Percentiles rank a stretch among this genome's conserved stretches.
Conservation (phyloP, 176 grass and related monocot genomes). For the Rhynchospora breviuscula region DNA sequence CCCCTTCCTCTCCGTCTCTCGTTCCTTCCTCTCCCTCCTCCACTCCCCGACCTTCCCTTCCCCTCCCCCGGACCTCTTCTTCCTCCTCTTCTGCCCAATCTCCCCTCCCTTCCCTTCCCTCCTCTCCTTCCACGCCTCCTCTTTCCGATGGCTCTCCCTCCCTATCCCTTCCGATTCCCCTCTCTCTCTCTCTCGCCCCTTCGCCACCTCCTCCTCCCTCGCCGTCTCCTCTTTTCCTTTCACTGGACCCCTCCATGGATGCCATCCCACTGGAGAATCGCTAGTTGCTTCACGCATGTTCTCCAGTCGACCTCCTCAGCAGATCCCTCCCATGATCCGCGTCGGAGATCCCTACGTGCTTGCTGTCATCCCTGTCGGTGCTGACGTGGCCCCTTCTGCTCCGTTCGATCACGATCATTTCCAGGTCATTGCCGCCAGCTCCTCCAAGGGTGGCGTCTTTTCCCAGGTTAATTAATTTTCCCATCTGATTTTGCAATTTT, state of each 20-base stretch:
- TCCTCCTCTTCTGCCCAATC: not conserved
- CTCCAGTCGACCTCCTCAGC: not conserved
- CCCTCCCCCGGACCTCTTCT: constrained; percentile 15
- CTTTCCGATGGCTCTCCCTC: not conserved
- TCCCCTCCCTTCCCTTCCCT: not conserved
- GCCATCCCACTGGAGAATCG: not conserved
- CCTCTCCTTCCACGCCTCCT: constrained; percentile 10
- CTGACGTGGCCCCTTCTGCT: not conserved
- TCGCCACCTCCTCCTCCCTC: constrained; percentile 22
- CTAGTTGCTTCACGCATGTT: not conserved
- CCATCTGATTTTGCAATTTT: not conserved
- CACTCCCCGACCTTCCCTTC: not conserved
- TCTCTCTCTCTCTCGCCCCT: constrained; percentile 4
- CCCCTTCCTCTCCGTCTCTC: not conserved
- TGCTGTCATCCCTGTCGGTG: not conserved
- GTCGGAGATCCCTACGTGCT: constrained; percentile 9
- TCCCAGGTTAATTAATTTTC: constrained; percentile 5
- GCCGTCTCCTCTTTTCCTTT: not conserved
- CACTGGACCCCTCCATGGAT: not conserved
- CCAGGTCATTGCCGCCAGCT: constrained; percentile 22
- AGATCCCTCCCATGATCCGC: constrained; percentile 23
- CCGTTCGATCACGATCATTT: not conserved
- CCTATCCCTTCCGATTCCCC: not conserved
- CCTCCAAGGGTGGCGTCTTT: constrained; percentile 5
- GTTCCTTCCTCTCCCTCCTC: not conserved